These are phyloP conservation scores for Haplosporangium sp. DNA, from an alignment of 371 early-diverging fungal genomes.

Conservation along the genomic window DNA sequence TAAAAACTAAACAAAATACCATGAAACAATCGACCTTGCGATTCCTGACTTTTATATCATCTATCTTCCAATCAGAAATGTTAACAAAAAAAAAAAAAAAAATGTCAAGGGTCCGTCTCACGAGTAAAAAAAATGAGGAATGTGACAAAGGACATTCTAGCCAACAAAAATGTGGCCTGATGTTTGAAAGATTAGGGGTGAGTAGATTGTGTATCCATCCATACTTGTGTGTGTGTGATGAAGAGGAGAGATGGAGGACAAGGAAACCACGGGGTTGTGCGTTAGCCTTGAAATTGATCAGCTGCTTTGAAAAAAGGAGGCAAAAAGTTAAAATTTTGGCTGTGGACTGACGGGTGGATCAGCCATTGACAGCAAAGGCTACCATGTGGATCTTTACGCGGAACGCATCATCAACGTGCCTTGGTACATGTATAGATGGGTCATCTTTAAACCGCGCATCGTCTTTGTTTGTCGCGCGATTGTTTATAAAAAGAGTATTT, in stretches of 20 bases:
- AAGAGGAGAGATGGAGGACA: background rate
- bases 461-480: background rate
- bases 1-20: slow-evolving; percentile 1
- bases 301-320: slow-evolving; percentile 7
- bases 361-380: too few species aligned
- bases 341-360: background rate
- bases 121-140: too few species aligned
- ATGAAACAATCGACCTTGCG: background rate
- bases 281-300: slow-evolving; percentile 4
- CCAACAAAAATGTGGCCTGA: slow-evolving; percentile 14
- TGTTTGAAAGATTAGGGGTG: background rate
- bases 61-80: too few species aligned
- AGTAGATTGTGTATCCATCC: background rate
- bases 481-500: slow-evolving; percentile 3
- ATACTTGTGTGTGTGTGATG: background rate
- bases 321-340: background rate
- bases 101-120: background rate
- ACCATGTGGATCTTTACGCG: too few species aligned
- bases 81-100: background rate
- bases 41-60: background rate
- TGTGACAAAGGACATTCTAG: background rate
- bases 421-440: background rate
- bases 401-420: background rate
- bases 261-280: slow-evolving; percentile 14
- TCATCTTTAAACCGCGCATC: slow-evolving; percentile 12